Conservation (phyloP, 148 eudicot species). For the Simmondsia chinensis region DNA sequence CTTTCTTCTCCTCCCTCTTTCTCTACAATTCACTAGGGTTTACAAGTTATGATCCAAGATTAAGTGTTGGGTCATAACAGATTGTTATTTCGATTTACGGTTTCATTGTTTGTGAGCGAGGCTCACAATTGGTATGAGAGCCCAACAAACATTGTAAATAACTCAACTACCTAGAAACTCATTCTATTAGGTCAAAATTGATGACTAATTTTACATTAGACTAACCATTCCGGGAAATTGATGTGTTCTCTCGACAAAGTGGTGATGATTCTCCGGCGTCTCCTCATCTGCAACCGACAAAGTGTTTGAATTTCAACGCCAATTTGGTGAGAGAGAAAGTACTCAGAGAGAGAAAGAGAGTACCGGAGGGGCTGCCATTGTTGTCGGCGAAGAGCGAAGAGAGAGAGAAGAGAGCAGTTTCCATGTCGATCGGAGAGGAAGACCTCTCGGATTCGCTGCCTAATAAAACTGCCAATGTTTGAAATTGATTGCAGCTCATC, state of each 20-base stretch:
- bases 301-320: not conserved
- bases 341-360: not conserved
- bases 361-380: conserved; percentile 51
- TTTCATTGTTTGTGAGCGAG: no score
- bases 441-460: conserved; percentile 10
- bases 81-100: no score
- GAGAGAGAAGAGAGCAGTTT: conserved; percentile 88
- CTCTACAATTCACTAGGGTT: no score
- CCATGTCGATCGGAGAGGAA: conserved; percentile 34
- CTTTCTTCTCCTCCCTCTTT: no score
- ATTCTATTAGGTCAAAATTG: not conserved
- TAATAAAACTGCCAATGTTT: no score
- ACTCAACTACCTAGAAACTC: not conserved
- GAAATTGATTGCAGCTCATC: no score
- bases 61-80: no score
- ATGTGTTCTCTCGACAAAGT: conserved; percentile 62
- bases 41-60: no score
- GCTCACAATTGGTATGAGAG: no score
- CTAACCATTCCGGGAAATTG: conserved; percentile 79
- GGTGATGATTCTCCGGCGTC: conserved; percentile 21
- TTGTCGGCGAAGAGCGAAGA: conserved; percentile 60
- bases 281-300: conserved; percentile 44
- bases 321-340: not conserved
- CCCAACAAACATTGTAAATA: not conserved
- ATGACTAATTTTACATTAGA: not conserved